Conservation (phyloP, 108 stramenopile species). For the Cyclotella baltica region DNA sequence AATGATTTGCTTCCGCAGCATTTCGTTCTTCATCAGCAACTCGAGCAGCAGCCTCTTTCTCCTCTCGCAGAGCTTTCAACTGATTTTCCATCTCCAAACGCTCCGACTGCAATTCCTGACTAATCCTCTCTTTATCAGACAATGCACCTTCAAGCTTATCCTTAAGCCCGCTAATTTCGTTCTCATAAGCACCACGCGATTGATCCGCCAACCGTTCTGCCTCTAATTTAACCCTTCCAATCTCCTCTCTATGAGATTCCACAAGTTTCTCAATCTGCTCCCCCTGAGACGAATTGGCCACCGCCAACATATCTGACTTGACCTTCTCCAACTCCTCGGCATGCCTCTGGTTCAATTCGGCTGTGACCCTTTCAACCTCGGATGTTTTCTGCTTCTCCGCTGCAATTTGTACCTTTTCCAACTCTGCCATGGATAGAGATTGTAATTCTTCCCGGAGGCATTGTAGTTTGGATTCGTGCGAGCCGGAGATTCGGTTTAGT, state of each 20-base stretch:
- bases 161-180: not conserved
- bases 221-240: constrained; percentile 26
- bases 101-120: not conserved
- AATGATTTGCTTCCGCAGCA: not conserved
- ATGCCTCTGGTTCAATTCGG: constrained; percentile 16
- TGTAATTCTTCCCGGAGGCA: constrained; percentile 26
- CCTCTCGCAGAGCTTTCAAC: not conserved
- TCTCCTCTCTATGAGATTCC: constrained; percentile 31
- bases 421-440: constrained; percentile 23
- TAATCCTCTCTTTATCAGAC: not conserved
- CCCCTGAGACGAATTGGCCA: constrained; percentile 29
- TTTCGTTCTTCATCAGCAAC: not conserved
- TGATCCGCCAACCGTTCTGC: not conserved
- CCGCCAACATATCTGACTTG: constrained; percentile 22
- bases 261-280: constrained; percentile 38
- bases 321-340: constrained; percentile 41
- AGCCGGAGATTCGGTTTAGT: constrained; percentile 43
- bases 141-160: not conserved
- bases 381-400: not conserved
- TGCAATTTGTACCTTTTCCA: constrained; percentile 18
- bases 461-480: constrained; percentile 37
- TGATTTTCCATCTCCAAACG: not conserved
- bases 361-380: constrained; percentile 16
- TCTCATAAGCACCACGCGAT: not conserved
- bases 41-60: not conserved